Conservation (phyloP, 768 basidiomycete genomes). For the Boletus rubropictus region DNA sequence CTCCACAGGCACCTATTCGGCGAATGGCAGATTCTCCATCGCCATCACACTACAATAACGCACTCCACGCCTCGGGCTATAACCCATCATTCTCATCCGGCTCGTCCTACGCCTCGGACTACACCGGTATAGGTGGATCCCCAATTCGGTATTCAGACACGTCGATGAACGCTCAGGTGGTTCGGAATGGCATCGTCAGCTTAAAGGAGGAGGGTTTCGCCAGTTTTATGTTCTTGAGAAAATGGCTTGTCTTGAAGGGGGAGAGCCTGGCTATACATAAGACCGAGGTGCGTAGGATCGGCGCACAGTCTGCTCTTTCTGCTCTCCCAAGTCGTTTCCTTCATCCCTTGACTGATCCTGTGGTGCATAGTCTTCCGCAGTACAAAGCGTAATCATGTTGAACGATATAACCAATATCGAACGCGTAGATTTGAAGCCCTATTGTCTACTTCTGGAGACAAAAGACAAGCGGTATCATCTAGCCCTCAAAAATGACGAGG, state of each 20-base stretch:
- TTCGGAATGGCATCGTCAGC: slow-evolving; percentile 70
- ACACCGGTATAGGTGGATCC: slow-evolving; percentile 78
- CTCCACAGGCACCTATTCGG: slow-evolving; percentile 62
- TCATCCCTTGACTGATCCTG: slow-evolving; percentile 2
- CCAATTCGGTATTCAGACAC: slow-evolving; percentile 49
- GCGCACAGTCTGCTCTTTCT: not conserved
- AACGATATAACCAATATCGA: slow-evolving; percentile 83
- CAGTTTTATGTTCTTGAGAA: slow-evolving; percentile 86
- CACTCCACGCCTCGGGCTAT: slow-evolving; percentile 53
- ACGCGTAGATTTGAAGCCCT: slow-evolving; percentile 90
- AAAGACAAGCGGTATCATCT: slow-evolving; percentile 78
- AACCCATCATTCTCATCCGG: slow-evolving; percentile 51
- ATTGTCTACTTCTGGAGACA: slow-evolving; percentile 83
- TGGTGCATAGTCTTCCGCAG: slow-evolving; percentile 41
- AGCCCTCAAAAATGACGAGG: slow-evolving; percentile 87
- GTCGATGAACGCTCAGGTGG: slow-evolving; percentile 37
- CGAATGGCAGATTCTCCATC: slow-evolving; percentile 37
- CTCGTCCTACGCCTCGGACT: slow-evolving; percentile 60
- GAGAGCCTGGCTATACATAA: slow-evolving; percentile 78
- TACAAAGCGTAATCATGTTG: slow-evolving; percentile 59
- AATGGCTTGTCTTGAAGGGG: slow-evolving; percentile 85
- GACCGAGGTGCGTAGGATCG: slow-evolving; percentile 65
- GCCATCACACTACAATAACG: slow-evolving; percentile 30
- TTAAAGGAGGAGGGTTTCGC: slow-evolving; percentile 94
- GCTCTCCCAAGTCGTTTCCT: not conserved